Conservation (phyloP, 2,329 filamentous ascomycete species). For the Alternaria gaisen region DNA sequence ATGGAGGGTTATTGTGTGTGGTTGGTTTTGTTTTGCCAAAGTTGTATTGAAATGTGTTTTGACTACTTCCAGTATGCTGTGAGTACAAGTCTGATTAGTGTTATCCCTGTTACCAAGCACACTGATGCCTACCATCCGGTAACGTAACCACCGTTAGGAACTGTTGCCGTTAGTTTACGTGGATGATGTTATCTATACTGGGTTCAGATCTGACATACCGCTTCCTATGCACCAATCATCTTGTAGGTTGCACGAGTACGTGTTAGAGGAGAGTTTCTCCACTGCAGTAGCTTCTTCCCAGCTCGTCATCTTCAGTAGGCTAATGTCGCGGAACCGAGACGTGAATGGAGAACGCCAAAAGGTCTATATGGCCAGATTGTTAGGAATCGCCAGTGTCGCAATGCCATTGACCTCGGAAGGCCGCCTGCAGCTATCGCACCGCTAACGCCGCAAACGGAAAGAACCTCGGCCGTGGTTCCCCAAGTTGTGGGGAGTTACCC, state of each 20-base stretch:
- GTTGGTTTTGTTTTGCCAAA: slow-evolving; percentile 66
- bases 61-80: slow-evolving; percentile 66
- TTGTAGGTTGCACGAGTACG: slow-evolving; percentile 65
- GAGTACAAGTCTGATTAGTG: slow-evolving; percentile 3
- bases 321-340: neutral
- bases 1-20: slow-evolving; percentile 71
- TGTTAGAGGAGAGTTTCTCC: slow-evolving; percentile 61
- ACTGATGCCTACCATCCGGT: slow-evolving; percentile 55
- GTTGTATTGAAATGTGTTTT: slow-evolving; percentile 67
- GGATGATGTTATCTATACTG: neutral
- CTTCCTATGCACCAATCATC: slow-evolving; percentile 72
- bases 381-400: neutral
- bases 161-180: slow-evolving; percentile 51
- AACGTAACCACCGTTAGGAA: slow-evolving; percentile 76
- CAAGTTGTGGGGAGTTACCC: slow-evolving; percentile 26
- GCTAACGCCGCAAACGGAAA: slow-evolving; percentile 27
- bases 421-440: slow-evolving; percentile 5
- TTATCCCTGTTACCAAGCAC: neutral
- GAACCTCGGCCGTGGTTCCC: slow-evolving; percentile 28
- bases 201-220: slow-evolving; percentile 53
- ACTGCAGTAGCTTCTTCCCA: slow-evolving; percentile 61
- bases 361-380: neutral
- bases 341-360: neutral
- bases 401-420: slow-evolving; percentile 31
- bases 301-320: slow-evolving; percentile 40